phyloP scores from a whole-genome alignment of 2,329 filamentous ascomycete genomes.

The Beauveria sp. region DNA sequence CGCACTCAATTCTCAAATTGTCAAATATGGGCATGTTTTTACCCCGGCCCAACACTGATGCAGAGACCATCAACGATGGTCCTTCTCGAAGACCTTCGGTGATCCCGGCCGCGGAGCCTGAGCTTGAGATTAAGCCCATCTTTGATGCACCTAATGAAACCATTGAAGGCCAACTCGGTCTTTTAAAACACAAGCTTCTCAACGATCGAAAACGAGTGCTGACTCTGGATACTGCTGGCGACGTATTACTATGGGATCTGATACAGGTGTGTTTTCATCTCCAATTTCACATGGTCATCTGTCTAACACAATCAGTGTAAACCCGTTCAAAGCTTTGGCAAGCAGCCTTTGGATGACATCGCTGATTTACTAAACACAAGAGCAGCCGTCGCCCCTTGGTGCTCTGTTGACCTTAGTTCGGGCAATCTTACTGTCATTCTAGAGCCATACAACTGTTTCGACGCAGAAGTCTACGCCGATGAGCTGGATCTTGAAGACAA shows the following conservation, averaged over 20 bases:
- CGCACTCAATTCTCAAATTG: constrained; percentile 70
- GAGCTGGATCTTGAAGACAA: constrained; percentile 67
- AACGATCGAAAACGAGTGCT: constrained; percentile 86
- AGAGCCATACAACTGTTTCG: constrained; percentile 93
- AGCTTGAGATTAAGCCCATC: constrained; percentile 47
- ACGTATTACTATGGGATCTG: constrained; percentile 92
- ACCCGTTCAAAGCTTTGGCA: constrained; percentile 86
- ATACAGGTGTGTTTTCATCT: constrained; percentile 52
- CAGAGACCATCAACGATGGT: constrained; percentile 47
- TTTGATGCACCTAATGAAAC: constrained; percentile 66
- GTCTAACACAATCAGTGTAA: constrained; percentile 51
- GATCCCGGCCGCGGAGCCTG: constrained; percentile 20
- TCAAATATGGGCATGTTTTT: constrained; percentile 79
- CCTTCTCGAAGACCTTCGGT: constrained; percentile 31
- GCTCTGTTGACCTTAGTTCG: constrained; percentile 86
- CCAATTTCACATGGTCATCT: background rate
- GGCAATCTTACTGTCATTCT: constrained; percentile 84
- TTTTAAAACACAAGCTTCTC: constrained; percentile 87
- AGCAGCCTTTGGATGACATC: constrained; percentile 88
- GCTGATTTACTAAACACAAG: constrained; percentile 77
- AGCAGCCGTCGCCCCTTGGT: constrained; percentile 92
- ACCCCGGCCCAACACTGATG: constrained; percentile 41
- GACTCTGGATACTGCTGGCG: constrained; percentile 88
- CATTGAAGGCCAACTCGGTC: constrained; percentile 88
- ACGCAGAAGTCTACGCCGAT: constrained; percentile 94